Evolutionary conservation across 805 yeast genomes (phyloP), one percentile per base, ranked within the genome.

Genomic region (Zygotorulaspora sp.): DNA sequence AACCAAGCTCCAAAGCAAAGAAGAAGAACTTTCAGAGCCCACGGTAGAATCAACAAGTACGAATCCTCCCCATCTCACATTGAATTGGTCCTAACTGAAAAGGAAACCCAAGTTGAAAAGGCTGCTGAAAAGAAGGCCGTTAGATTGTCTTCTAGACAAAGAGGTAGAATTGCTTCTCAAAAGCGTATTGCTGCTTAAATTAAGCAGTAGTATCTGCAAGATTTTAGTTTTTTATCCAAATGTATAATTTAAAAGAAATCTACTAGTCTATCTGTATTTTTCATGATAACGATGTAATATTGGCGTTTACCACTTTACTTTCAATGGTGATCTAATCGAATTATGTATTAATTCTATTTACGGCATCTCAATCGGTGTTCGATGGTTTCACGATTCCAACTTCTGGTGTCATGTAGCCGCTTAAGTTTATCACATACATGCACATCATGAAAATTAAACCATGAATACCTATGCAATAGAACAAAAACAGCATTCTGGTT

Each of bases 1-100:
- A 92, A 92, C 95, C 96, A 88, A 73, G 98, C 98, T 66, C 98
- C 99, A 77, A 88, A 88, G 78, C 95, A 87, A 78, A 92, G 97
- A 82, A 90, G 99, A 80, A 88, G 99, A 79, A 92, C 98, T 67
- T 92, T 78, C 96, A 89, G 99, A 83, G 99, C 99, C 65, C 97
- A 90, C 83, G 99, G 99, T 85, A 92, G 98, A 83, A 86, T 88
- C 71, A 92, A 90, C 77, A 95, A 96, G 65, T 92, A 88, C 92
- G 94, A 88, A 78, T 86, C 97, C 48, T 78, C 89, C 64, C 98
- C 98, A 70, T 89, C 94, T 66, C 99, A 92, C 85, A 90, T 92
- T 71, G 98, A 92, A 80, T 78, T 92, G 67, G 81, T 87, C 68
- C 77, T 92, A 63, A 83, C 96, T 66, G 98, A 92, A 81, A 85